Conservation (phyloP, 768 basidiomycete genomes). For the Mycena kentingensis region DNA sequence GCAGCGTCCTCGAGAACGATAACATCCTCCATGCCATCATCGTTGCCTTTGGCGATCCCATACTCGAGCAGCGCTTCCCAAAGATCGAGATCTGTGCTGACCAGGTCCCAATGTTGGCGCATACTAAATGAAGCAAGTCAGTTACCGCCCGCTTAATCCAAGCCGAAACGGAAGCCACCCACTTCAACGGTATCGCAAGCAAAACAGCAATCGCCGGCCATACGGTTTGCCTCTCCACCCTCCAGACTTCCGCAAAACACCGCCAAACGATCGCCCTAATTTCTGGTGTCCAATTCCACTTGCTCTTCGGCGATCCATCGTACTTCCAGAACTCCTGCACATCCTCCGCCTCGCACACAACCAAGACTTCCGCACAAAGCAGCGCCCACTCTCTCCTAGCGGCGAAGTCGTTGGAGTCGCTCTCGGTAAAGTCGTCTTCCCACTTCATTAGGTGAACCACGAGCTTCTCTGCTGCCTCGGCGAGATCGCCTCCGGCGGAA, state of each 20-base stretch:
- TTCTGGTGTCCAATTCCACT: constrained; percentile 40
- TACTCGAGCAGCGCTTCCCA: constrained; percentile 64
- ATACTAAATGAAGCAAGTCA: constrained; percentile 31
- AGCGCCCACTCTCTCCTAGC: constrained; percentile 58
- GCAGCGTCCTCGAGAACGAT: constrained; percentile 61
- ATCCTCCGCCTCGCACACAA: constrained; percentile 49
- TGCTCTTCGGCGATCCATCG: constrained; percentile 22
- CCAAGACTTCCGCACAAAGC: constrained; percentile 57
- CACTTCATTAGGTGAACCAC: constrained; percentile 51
- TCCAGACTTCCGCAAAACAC: constrained; percentile 59
- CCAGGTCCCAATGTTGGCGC: constrained; percentile 51
- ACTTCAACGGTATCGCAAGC: constrained; percentile 66
- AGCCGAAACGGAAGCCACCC: constrained; percentile 30
- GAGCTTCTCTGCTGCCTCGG: constrained; percentile 46
- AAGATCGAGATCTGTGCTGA: constrained; percentile 50
- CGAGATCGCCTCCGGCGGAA: constrained; percentile 44
- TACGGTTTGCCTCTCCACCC: constrained; percentile 39
- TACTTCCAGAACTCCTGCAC: constrained; percentile 58
- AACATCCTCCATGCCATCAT: constrained; percentile 56
- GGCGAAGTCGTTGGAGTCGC: constrained; percentile 47
- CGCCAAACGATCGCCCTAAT: constrained; percentile 60
- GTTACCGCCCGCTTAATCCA: constrained; percentile 7
- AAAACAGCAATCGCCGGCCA: constrained; percentile 61
- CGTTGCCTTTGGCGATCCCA: constrained; percentile 57
- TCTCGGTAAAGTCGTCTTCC: constrained; percentile 47